Evolutionary conservation across 176 grass and related monocot species (phyloP), one percentile per base, ranked within the genome.

Genomic region (Rhynchospora breviuscula): DNA sequence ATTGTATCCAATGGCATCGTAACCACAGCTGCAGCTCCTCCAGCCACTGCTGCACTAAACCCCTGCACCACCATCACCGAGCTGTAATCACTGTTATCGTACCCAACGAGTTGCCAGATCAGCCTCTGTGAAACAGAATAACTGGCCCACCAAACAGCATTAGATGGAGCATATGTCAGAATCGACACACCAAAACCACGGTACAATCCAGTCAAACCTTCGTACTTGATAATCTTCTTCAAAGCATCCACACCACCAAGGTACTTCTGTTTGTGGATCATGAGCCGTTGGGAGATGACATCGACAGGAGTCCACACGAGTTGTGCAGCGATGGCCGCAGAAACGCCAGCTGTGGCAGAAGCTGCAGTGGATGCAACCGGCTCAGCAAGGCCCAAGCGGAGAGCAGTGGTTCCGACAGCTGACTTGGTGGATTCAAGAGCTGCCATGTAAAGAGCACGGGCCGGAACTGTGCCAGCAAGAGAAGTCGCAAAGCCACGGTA

Each of bases 1-100:
- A 99, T 85, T 9, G 96, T 99, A 90, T 99, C 96, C 35, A 99
- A 80, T 47, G 96, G 96, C 96, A 99, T 95, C 79, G 96, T 99
- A 0, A 99, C 91, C 11, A 93, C 86, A 2, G 93, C 96, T 3
- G 96, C 57, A 6, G 93, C 93, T 21, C 89, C 89, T 0, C 96
- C 96, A 0, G 93, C 96, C 15, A 89, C 12, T 5, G 96, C 96
- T 1, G 96, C 96, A 84, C 96, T 99, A 18, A 85, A 68, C 53
- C 88, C 96, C 88, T 99, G 96, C 74, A 99, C 96, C 63, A 84
- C 93, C 86, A 99, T 81, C 48, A 99, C 63, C 0, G 90, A 52
- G 0, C 73, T 44, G 82, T 93, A 85, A 83, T 85, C 79, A 53
- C 85, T 87, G 49, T 77, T 79, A 81, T 40, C 83, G 56, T 86